These are phyloP conservation scores for Fusarium verrucosum DNA, from an alignment of 2,329 filamentous ascomycete genomes.

Conservation along the genomic window DNA sequence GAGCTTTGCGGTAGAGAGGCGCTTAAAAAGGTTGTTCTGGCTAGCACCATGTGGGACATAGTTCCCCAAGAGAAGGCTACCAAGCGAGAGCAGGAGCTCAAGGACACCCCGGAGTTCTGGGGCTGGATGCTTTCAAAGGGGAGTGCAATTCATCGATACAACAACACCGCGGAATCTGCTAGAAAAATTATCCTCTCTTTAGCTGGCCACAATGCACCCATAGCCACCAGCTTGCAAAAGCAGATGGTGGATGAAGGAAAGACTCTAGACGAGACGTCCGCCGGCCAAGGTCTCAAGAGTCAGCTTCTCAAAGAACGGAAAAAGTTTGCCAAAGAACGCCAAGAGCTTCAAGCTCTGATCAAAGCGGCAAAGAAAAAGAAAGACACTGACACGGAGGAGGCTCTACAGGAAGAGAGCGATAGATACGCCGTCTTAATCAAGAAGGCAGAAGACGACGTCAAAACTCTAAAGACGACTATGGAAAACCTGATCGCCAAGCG, in stretches of 20 bases:
- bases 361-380: background rate
- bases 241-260: constrained; percentile 10
- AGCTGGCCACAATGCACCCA: background rate
- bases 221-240: constrained; percentile 4
- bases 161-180: constrained; percentile 4
- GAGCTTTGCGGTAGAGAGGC: constrained; percentile 20
- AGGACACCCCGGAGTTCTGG: constrained; percentile 15
- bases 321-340: background rate
- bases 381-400: background rate
- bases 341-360: background rate
- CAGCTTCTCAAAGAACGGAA: constrained; percentile 6
- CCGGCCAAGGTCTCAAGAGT: constrained; percentile 3
- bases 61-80: background rate
- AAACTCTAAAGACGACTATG: background rate
- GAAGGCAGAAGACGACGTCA: constrained; percentile 1
- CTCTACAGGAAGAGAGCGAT: constrained; percentile 10
- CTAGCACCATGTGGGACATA: constrained; percentile 24
- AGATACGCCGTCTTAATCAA: constrained; percentile 20
- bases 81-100: constrained; percentile 10
- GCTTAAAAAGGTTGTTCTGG: constrained; percentile 2
- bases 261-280: constrained; percentile 3
- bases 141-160: constrained; percentile 3
- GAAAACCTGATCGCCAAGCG: constrained; percentile 10
- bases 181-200: background rate
- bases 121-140: constrained; percentile 25